Conservation (phyloP, 441 rosid genomes). For the Corymbia citriodora region DNA sequence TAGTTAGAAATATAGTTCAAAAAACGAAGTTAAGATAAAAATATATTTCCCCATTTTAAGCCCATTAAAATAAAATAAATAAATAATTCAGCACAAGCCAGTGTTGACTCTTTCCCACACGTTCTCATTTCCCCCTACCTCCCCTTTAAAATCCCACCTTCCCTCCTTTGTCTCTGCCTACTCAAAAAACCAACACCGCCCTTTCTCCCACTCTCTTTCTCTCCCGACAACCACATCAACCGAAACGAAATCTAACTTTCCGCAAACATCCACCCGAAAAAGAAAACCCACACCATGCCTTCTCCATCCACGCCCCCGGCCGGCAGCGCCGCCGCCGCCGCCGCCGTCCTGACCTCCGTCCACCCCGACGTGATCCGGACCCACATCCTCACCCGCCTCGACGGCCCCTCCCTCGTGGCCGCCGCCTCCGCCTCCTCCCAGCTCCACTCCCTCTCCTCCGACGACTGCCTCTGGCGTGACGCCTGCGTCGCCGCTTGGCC, state of each 20-base stretch:
- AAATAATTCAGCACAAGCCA: neutral
- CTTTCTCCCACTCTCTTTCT: neutral
- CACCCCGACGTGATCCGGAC: constrained; percentile 49
- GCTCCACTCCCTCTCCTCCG: constrained; percentile 37
- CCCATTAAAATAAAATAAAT: fast-evolving
- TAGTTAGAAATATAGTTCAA: neutral
- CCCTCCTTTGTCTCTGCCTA: neutral
- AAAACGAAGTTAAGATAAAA: neutral
- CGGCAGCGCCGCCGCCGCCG: neutral
- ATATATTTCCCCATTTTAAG: neutral
- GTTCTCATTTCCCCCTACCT: neutral
- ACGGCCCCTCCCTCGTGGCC: constrained; percentile 65
- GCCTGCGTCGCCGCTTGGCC: constrained; percentile 65
- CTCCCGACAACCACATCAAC: neutral
- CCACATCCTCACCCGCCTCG: constrained; percentile 68
- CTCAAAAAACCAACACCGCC: neutral
- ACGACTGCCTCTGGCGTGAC: constrained; percentile 52
- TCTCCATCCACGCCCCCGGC: neutral
- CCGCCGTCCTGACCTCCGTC: constrained; percentile 28
- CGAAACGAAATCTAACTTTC: neutral
- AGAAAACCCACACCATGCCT: neutral
- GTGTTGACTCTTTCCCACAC: neutral
- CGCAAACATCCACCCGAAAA: neutral
- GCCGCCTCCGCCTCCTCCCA: constrained; percentile 48
- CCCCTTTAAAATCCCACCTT: neutral